These are phyloP conservation scores for Rhododendron williamsianum DNA, from an alignment of 148 eudicot genomes.

Conservation along the genomic window DNA sequence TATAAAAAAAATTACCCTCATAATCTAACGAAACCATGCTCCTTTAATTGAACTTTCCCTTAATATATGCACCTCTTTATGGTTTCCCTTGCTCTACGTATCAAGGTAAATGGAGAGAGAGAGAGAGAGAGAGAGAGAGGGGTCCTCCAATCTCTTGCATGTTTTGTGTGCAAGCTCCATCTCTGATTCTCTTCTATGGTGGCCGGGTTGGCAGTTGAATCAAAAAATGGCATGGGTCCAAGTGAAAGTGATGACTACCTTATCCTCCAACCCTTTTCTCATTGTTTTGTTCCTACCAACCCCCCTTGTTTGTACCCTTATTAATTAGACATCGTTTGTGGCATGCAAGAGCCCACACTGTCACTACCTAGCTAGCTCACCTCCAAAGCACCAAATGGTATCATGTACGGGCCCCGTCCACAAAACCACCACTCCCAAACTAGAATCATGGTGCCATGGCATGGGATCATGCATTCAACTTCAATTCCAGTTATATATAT, in stretches of 20 bases:
- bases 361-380: background rate
- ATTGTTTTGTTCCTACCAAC: background rate
- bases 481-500: background rate
- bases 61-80: background rate
- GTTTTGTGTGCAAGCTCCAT: background rate
- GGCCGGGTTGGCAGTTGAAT: background rate
- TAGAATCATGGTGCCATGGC: background rate
- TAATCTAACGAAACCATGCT: background rate
- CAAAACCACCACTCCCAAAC: background rate
- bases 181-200: background rate
- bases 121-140: background rate
- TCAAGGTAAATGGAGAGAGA: background rate
- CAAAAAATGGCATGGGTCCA: slow-evolving; percentile 3
- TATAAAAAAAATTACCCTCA: background rate
- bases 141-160: background rate
- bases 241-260: slow-evolving; percentile 1
- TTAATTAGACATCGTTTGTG: background rate
- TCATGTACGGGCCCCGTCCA: background rate
- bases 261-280: background rate
- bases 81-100: background rate
- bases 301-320: background rate
- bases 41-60: background rate
- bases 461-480: background rate
- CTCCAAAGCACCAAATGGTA: background rate
- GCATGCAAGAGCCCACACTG: background rate